Evolutionary conservation across 2,329 filamentous ascomycete genomes (phyloP).

Genomic region (Verticillium nubilum): DNA sequence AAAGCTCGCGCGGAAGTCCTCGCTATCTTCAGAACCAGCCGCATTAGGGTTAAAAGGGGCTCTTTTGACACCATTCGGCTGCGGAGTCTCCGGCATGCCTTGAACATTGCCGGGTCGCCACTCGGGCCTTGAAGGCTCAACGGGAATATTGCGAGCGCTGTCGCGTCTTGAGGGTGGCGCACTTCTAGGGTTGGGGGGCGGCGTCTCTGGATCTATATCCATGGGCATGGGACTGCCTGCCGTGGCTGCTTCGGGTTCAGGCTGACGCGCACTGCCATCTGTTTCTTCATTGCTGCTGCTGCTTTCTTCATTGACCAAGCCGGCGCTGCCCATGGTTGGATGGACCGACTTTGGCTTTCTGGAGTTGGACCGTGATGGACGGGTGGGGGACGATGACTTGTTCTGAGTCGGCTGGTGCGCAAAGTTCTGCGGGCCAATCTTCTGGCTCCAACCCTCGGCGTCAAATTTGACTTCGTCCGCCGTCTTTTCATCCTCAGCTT

Average conservation of each 20-base stretch:
- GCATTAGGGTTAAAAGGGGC: conserved; percentile 24
- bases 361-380: conserved; percentile 37
- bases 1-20: conserved; percentile 49
- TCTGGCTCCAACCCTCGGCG: conserved; percentile 46
- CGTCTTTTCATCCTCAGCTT: conserved; percentile 1
- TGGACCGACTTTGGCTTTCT: conserved; percentile 58
- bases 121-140: conserved; percentile 54
- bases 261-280: conserved; percentile 28
- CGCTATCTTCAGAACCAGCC: conserved; percentile 49
- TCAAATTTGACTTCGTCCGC: conserved; percentile 33
- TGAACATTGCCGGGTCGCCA: conserved; percentile 49
- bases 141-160: conserved; percentile 44
- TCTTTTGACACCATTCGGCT: conserved; percentile 16
- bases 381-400: conserved; percentile 37
- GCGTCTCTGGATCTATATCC: conserved; percentile 55
- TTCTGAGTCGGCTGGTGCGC: conserved; percentile 35
- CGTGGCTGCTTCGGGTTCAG: conserved; percentile 18
- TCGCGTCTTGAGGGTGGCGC: background rate
- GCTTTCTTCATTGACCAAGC: conserved; percentile 39
- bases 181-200: conserved; percentile 17
- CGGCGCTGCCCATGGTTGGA: conserved; percentile 37
- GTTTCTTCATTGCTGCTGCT: conserved; percentile 36
- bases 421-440: conserved; percentile 51
- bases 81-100: conserved; percentile 17
- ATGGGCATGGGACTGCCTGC: conserved; percentile 52